phyloP scores from a whole-genome alignment of 2,329 filamentous ascomycete species.

The Bimuria novae-zelandiae region DNA sequence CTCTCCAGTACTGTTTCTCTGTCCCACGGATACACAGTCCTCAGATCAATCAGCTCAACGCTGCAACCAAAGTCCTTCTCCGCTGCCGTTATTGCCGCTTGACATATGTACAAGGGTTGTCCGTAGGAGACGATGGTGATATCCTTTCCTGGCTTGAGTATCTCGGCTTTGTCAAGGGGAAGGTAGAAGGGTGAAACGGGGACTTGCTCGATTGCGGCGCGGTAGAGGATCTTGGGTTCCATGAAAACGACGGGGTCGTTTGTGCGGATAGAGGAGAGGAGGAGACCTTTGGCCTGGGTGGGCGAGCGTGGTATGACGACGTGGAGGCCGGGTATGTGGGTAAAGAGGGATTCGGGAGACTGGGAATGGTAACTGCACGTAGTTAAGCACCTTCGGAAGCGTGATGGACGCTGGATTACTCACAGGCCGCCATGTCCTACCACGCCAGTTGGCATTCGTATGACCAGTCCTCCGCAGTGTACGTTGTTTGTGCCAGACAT shows the following conservation, averaged over 20 bases:
- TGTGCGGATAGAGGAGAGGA: constrained; percentile 73
- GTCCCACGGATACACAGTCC: constrained; percentile 93
- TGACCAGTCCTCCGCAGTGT: constrained; percentile 74
- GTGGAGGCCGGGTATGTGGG: constrained; percentile 81
- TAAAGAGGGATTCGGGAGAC: constrained; percentile 85
- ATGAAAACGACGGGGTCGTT: constrained; percentile 91
- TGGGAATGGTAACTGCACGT: constrained; percentile 74
- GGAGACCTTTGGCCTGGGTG: constrained; percentile 83
- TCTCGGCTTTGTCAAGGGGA: constrained; percentile 82
- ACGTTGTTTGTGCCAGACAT: constrained; percentile 62
- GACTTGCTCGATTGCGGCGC: constrained; percentile 89
- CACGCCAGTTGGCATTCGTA: constrained; percentile 87
- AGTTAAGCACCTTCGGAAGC: constrained; percentile 8
- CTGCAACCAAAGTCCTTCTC: constrained; percentile 76
- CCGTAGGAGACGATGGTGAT: constrained; percentile 88
- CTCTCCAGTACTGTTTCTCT: constrained; percentile 78
- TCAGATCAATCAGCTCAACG: constrained; percentile 83
- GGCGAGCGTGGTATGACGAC: constrained; percentile 88
- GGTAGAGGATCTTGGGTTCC: constrained; percentile 92
- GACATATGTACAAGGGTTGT: constrained; percentile 84
- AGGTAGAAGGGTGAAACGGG: constrained; percentile 80
- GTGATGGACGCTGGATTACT: constrained; percentile 19
- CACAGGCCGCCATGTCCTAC: constrained; percentile 85
- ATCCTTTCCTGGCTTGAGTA: constrained; percentile 78
- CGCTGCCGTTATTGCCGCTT: constrained; percentile 73